A percentile compares a stretch with the other conserved stretches of the same genome.
phyloP scores from a whole-genome alignment of 1,139 yeast genomes.

The Pichia norvegensis region DNA sequence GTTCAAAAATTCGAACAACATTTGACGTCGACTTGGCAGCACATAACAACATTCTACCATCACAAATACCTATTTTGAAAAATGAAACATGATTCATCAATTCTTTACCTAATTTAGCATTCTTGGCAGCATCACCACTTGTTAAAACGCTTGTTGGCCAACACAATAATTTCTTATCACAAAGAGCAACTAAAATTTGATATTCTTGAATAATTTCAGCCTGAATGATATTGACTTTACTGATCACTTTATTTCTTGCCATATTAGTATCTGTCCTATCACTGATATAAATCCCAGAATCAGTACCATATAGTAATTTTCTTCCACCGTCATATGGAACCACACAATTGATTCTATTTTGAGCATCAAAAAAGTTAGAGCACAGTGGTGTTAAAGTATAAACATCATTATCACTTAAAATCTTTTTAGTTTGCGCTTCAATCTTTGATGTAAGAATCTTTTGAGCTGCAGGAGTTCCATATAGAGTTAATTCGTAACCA shows the following conservation, averaged over 20 bases:
- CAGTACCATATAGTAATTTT: constrained; percentile 84
- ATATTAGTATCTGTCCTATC: constrained; percentile 41
- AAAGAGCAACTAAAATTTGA: constrained; percentile 69
- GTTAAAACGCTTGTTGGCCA: constrained; percentile 72
- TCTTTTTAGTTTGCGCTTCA: constrained; percentile 65
- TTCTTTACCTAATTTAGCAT: constrained; percentile 69
- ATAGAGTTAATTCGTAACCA: constrained; percentile 61
- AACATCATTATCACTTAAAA: constrained; percentile 68
- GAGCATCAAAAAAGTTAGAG: constrained; percentile 61
- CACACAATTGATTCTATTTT: constrained; percentile 82
- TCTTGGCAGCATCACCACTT: constrained; percentile 36
- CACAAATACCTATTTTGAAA: constrained; percentile 88
- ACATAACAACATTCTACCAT: constrained; percentile 80
- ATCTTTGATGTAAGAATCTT: constrained; percentile 76
- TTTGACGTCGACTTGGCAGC: constrained; percentile 78
- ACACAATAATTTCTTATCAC: constrained; percentile 76
- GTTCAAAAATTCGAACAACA: constrained; percentile 80
- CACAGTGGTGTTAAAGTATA: constrained; percentile 70
- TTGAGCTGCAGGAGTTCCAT: constrained; percentile 63
- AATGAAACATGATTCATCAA: constrained; percentile 78
- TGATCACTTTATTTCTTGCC: constrained; percentile 71
- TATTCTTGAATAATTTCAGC: constrained; percentile 90
- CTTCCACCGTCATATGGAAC: constrained; percentile 95
- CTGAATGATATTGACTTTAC: constrained; percentile 75
- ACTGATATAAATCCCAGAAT: constrained; percentile 81